These are phyloP conservation scores for Metschnikowia matae DNA, from an alignment of 805 yeast genomes.

Conservation along the genomic window DNA sequence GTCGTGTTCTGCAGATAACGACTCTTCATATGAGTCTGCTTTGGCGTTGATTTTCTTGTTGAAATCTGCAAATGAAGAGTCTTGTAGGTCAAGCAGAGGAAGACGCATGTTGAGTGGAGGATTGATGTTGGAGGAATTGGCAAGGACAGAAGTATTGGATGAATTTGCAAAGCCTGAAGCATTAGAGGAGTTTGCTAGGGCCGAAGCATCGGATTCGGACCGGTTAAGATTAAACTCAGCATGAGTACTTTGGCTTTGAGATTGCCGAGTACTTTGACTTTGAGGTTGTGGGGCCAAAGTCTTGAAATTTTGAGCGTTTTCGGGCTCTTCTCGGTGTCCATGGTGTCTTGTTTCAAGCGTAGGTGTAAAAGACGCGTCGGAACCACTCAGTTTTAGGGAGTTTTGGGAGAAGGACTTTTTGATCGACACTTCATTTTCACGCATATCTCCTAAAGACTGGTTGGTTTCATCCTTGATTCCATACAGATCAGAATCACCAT, in stretches of 20 bases:
- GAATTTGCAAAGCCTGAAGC: slow-evolving; percentile 11
- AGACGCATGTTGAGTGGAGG: slow-evolving; percentile 28
- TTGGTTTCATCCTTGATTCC: no score
- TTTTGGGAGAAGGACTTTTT: not conserved
- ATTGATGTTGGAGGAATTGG: slow-evolving; percentile 41
- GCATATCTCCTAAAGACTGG: no score
- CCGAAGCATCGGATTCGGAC: slow-evolving; percentile 19
- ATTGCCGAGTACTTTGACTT: no score
- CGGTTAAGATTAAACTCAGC: no score
- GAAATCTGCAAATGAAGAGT: slow-evolving; percentile 38
- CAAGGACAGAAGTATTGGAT: slow-evolving; percentile 28
- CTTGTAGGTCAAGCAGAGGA: slow-evolving; percentile 41
- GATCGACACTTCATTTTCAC: not conserved
- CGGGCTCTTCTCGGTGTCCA: not conserved
- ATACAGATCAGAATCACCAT: no score
- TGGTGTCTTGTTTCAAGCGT: slow-evolving; percentile 1
- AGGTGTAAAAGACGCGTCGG: not conserved
- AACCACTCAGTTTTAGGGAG: not conserved
- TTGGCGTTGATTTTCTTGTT: slow-evolving; percentile 23
- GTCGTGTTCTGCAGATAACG: slow-evolving; percentile 41
- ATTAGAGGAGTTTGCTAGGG: slow-evolving; percentile 35
- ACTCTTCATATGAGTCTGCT: slow-evolving; percentile 31
- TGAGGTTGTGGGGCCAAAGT: not conserved
- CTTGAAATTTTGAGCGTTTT: not conserved
- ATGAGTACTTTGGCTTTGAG: no score